These are phyloP conservation scores for Penicillium sp. DNA, from an alignment of 2,329 filamentous ascomycete genomes.

Conservation along the genomic window DNA sequence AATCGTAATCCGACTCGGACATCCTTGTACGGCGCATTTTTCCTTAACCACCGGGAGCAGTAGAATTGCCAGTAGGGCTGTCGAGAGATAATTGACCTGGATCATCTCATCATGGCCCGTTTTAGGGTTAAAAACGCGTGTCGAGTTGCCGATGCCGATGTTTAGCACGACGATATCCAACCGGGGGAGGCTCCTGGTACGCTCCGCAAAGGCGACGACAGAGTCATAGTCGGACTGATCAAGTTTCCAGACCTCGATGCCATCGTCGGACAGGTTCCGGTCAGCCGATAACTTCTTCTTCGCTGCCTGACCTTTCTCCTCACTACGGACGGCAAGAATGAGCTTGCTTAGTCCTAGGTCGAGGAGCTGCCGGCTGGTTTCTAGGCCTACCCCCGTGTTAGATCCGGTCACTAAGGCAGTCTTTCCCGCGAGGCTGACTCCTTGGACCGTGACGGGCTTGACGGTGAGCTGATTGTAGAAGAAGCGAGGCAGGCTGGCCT, in stretches of 20 bases:
- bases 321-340: conserved; percentile 50
- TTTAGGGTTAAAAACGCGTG: conserved; percentile 4
- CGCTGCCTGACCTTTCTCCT: conserved; percentile 45
- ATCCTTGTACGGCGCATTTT: conserved; percentile 11
- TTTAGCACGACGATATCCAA: conserved; percentile 50
- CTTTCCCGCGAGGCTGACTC: conserved; percentile 27
- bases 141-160: conserved; percentile 37
- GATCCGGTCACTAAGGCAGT: conserved; percentile 52
- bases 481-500: conserved; percentile 2
- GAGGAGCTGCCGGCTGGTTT: conserved; percentile 44
- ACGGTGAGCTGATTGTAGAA: conserved; percentile 14
- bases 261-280: conserved; percentile 31
- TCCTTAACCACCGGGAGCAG: conserved; percentile 19
- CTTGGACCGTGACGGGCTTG: conserved; percentile 1
- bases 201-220: conserved; percentile 42
- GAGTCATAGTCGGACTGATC: conserved; percentile 51
- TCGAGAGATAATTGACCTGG: conserved; percentile 40
- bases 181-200: conserved; percentile 34
- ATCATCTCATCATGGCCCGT: conserved; percentile 29
- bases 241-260: conserved; percentile 51
- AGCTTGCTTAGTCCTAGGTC: conserved; percentile 42
- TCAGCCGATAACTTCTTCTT: conserved; percentile 30
- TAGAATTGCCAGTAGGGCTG: conserved; percentile 21
- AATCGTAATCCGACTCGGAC: conserved; percentile 14
- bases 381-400: conserved; percentile 52